Evolutionary conservation across 164 flowering plant species (phyloP).

Genomic region (Amborella trichopoda): DNA sequence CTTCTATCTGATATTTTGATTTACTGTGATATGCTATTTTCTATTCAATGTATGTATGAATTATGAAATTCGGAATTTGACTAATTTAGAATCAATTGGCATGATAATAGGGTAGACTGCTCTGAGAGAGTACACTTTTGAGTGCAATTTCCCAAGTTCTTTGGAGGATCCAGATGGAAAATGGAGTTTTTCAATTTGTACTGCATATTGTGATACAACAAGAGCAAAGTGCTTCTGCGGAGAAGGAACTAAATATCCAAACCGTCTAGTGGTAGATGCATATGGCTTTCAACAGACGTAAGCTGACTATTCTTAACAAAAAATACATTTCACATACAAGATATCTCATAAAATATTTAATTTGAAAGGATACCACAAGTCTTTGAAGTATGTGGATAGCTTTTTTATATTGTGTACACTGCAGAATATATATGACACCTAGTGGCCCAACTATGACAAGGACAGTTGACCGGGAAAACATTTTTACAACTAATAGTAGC

Average conservation of each 20-base stretch:
- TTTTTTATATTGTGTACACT: slow-evolving; percentile 10
- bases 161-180: slow-evolving; percentile 67
- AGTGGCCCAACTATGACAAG: slow-evolving; percentile 40
- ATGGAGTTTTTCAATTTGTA: slow-evolving; percentile 91
- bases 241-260: slow-evolving; percentile 88
- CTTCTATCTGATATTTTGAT: not conserved
- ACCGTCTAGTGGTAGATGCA: slow-evolving; percentile 84
- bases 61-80: too few relatives aligned
- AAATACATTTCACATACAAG: not conserved
- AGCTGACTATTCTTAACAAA: slow-evolving; percentile 8
- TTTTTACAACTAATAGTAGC: slow-evolving; percentile 68
- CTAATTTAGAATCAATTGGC: too few relatives aligned
- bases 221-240: slow-evolving; percentile 99
- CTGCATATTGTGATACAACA: slow-evolving; percentile 81
- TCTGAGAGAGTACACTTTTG: slow-evolving; percentile 44
- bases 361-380: too few relatives aligned
- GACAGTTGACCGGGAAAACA: slow-evolving; percentile 49
- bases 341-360: too few relatives aligned
- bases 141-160: slow-evolving; percentile 58
- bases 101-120: slow-evolving; percentile 89
- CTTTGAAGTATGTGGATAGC: not conserved
- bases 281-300: slow-evolving; percentile 84
- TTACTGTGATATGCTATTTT: not conserved
- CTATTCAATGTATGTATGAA: slow-evolving; percentile 7
- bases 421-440: slow-evolving; percentile 55